Evolutionary conservation across 176 grass and related monocot genomes (phyloP).

Genomic region (Ampelocalamus luodianensis): DNA sequence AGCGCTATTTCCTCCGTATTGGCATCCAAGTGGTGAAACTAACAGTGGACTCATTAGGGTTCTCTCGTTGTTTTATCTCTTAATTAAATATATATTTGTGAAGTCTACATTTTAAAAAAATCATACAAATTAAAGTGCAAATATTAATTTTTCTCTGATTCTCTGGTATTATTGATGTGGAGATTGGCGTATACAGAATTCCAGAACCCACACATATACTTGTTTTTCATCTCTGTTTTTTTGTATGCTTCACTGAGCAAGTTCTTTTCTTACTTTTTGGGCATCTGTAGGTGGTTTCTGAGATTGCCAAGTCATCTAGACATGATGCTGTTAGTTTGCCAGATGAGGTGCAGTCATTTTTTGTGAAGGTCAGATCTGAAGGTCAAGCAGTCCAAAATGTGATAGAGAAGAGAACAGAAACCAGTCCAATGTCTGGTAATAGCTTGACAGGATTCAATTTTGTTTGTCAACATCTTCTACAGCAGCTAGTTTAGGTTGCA

Average conservation of each 20-base stretch:
- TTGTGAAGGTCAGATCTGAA: slow-evolving; percentile 51
- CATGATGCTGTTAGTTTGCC: slow-evolving; percentile 76
- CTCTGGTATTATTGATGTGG: slow-evolving; percentile 13
- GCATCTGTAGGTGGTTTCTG: slow-evolving; percentile 72
- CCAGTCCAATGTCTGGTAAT: slow-evolving; percentile 66
- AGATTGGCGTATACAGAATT: slow-evolving; percentile 9
- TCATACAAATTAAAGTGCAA: slow-evolving; percentile 15
- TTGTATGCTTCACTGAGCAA: slow-evolving; percentile 33
- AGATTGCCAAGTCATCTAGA: slow-evolving; percentile 82
- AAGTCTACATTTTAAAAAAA: slow-evolving; percentile 22
- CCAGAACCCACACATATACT: neutral
- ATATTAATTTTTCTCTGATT: slow-evolving; percentile 14
- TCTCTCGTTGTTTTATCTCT: neutral
- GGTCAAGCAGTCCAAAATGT: slow-evolving; percentile 62
- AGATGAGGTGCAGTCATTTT: slow-evolving; percentile 55
- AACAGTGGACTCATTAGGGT: neutral
- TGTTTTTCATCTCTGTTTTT: slow-evolving; percentile 19
- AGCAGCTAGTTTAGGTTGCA: neutral
- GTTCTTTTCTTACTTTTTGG: slow-evolving; percentile 35
- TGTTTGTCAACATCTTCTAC: slow-evolving; percentile 35
- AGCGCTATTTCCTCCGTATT: neutral
- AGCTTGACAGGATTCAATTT: slow-evolving; percentile 28
- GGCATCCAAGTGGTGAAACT: neutral
- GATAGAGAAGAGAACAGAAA: slow-evolving; percentile 50
- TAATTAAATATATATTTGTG: slow-evolving; percentile 1